Evolutionary conservation across 495 filamentous ascomycete species (phyloP), one percentile per base, ranked within the genome.

Genomic region (Patellaria atrata): DNA sequence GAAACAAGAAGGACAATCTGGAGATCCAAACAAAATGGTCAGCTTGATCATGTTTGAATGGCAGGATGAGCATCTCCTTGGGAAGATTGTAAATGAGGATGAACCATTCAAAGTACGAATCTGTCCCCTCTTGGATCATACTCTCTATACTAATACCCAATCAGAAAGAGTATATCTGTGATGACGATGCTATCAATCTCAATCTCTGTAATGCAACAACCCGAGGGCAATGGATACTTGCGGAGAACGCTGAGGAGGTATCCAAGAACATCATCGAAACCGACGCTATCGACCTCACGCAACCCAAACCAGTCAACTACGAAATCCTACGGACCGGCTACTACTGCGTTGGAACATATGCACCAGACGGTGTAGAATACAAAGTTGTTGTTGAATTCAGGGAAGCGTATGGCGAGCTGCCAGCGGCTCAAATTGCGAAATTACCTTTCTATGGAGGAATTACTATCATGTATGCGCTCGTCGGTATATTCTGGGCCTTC

Each of bases 371-470:
- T 6, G 50, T 67, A 16, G 56, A 75, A 29, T 99, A 85, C 53
- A 71, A 65, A 36, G 89, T 77, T 3, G 71, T 85, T 14, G 75
- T 92, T 30, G 84, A 85, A 52, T 96, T 96, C 55, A 71, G 83
- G 38, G 94, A 96, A 58, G 79, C 89, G 9, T 99, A 85, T 49
- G 89, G 89, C 51, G 87, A 96, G 64, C 76, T 99, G 31, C 84
- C 89, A 1, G 89, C 80, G 15, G 79, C 82, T 7, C 85, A 96
- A 56, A 94, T 99, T 50, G 77, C 89, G 10, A 96, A 96, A 56
- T 71, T 99, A 34, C 87, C 91, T 1, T 99, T 99, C 58, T 99
- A 99, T 47, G 89, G 87, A 27, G 87, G 78, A 23, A 65, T 96
- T 42, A 87, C 91, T 2, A 91, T 99, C 40, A 73, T 85, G 22